Evolutionary conservation across 2,329 filamentous ascomycete genomes (phyloP).

Genomic region (Neopestalotiopsis rosae): DNA sequence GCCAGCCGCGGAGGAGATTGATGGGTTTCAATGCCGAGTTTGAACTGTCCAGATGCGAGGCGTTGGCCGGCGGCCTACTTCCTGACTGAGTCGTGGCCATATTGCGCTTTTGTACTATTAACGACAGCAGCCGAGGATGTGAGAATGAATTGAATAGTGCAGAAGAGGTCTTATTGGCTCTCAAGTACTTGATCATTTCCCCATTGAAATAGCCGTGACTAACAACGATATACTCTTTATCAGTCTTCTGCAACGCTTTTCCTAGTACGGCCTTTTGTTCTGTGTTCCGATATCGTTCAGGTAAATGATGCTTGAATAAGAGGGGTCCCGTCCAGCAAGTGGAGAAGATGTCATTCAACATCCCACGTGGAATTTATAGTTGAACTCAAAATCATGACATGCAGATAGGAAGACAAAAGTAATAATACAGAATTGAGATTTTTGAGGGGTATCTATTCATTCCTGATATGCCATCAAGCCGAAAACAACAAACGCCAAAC

Average conservation of each 20-base stretch:
- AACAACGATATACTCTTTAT: not conserved
- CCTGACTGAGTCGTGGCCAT: not conserved
- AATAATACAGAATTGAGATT: not conserved
- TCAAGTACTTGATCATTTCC: not conserved
- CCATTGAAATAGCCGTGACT: not conserved
- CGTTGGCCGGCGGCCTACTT: not conserved
- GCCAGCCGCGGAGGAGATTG: conserved; percentile 74
- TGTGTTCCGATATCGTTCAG: not conserved
- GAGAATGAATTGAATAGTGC: not conserved
- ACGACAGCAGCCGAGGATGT: not conserved
- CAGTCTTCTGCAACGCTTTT: not conserved
- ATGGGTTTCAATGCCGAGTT: conserved; percentile 46
- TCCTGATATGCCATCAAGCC: not conserved
- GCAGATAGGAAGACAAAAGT: not conserved
- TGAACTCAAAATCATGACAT: conserved; percentile 3
- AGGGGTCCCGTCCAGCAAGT: not conserved
- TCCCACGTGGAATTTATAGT: not conserved
- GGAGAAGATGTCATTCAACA: not conserved
- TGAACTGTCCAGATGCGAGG: not conserved
- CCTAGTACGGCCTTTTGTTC: not conserved
- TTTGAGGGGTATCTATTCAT: conserved; percentile 10
- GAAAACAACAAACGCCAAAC: not conserved
- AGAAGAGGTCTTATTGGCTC: not conserved
- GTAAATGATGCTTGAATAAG: not conserved
- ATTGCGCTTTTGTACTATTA: not conserved